phyloP scores from a whole-genome alignment of 2,329 filamentous ascomycete genomes.

The Aspergillus pseudotamarii region DNA sequence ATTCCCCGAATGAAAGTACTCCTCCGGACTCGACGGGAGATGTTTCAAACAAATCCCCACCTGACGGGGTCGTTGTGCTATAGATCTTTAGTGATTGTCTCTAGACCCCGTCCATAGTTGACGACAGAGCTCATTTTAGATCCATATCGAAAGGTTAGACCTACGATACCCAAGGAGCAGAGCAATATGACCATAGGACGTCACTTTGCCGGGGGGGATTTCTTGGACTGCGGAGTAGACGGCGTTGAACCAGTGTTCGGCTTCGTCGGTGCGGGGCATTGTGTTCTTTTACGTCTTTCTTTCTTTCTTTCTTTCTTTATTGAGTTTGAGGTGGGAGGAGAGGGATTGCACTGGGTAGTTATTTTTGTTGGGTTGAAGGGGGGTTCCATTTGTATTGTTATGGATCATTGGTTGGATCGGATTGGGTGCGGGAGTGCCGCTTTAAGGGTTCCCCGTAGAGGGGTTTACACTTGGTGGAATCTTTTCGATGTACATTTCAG shows the following conservation, averaged over 20 bases:
- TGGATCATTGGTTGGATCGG: neutral
- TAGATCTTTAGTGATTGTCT: neutral
- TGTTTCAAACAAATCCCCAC: slow-evolving; percentile 91
- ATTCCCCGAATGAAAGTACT: slow-evolving; percentile 69
- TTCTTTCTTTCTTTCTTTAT: neutral
- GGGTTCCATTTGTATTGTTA: neutral
- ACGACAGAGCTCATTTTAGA: too few relatives aligned
- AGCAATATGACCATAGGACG: slow-evolving; percentile 79
- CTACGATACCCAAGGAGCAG: slow-evolving; percentile 62
- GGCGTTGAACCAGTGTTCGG: slow-evolving; percentile 55
- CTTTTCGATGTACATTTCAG: neutral
- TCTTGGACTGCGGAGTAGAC: slow-evolving; percentile 86
- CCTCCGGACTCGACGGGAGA: slow-evolving; percentile 60
- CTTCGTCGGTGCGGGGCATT: slow-evolving; percentile 52
- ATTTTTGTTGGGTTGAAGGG: neutral
- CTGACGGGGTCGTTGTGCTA: slow-evolving; percentile 75
- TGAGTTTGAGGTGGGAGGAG: neutral
- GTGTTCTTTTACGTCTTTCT: neutral
- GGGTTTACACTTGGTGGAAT: too few relatives aligned
- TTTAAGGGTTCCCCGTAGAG: neutral
- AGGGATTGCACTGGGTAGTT: neutral
- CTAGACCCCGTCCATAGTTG: rapidly evolving
- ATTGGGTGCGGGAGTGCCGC: neutral
- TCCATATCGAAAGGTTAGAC: slow-evolving; percentile 58
- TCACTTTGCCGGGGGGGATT: slow-evolving; percentile 81